These are phyloP conservation scores for Septoria linicola DNA, from an alignment of 2,329 filamentous ascomycete genomes.

Conservation along the genomic window DNA sequence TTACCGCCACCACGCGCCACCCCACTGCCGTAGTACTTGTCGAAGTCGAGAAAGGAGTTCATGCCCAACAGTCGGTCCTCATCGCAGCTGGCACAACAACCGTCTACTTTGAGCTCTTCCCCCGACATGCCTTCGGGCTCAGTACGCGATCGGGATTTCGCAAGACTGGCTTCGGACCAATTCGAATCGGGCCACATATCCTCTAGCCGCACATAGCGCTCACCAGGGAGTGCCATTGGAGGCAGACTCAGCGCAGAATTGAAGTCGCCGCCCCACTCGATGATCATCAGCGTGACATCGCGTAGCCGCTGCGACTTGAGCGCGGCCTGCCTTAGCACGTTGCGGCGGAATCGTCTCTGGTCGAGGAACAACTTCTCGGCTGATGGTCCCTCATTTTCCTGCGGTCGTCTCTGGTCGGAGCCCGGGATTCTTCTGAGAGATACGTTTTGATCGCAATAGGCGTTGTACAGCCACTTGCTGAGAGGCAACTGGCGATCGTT, in stretches of 20 bases:
- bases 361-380: background rate
- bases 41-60: constrained; percentile 1
- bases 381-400: too few relatives aligned
- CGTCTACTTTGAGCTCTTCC: too few relatives aligned
- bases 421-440: background rate
- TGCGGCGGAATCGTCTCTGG: background rate
- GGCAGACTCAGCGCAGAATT: background rate
- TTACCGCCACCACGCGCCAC: too few relatives aligned
- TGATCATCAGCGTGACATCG: background rate
- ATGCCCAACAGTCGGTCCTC: background rate
- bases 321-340: background rate
- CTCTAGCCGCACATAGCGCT: background rate
- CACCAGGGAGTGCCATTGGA: background rate
- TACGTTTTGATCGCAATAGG: background rate
- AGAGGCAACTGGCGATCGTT: background rate
- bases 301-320: background rate
- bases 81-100: too few relatives aligned
- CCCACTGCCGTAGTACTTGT: background rate
- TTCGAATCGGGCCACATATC: constrained; percentile 2
- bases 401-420: too few relatives aligned
- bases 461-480: constrained; percentile 2
- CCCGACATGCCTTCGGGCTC: too few relatives aligned
- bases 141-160: too few relatives aligned
- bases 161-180: background rate
- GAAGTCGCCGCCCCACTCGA: constrained; percentile 13